Conservation (phyloP, 75 land plant genomes). For the Selaginella tamariscina region DNA sequence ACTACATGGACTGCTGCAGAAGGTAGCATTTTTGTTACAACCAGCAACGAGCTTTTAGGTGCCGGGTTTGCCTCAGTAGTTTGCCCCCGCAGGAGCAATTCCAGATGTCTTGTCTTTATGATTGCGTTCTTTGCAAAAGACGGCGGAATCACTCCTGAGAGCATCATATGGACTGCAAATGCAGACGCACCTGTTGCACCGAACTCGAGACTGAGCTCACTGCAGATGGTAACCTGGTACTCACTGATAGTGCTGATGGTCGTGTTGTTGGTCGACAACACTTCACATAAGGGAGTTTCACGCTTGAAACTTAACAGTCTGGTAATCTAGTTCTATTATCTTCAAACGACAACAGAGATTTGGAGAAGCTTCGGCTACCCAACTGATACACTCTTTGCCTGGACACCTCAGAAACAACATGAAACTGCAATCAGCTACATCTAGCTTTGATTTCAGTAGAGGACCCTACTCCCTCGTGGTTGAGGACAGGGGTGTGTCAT, state of each 20-base stretch:
- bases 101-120: background rate
- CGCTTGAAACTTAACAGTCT: background rate
- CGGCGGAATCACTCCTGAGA: background rate
- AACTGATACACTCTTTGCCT: background rate
- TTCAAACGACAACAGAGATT: background rate
- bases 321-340: background rate
- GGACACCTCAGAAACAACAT: background rate
- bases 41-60: background rate
- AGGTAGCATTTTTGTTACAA: background rate
- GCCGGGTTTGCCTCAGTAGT: background rate
- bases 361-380: background rate
- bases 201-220: background rate
- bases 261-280: background rate
- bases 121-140: background rate
- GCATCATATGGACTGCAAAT: background rate
- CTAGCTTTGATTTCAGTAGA: background rate
- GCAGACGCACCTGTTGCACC: background rate
- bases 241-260: background rate
- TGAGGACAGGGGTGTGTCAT: background rate
- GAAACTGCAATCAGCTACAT: background rate
- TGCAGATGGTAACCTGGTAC: background rate
- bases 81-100: background rate
- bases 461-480: background rate
- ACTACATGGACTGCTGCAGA: too few species aligned
- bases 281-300: background rate